phyloP scores from a whole-genome alignment of 371 early-diverging fungal species.

The Apophysomyces variabilis region DNA sequence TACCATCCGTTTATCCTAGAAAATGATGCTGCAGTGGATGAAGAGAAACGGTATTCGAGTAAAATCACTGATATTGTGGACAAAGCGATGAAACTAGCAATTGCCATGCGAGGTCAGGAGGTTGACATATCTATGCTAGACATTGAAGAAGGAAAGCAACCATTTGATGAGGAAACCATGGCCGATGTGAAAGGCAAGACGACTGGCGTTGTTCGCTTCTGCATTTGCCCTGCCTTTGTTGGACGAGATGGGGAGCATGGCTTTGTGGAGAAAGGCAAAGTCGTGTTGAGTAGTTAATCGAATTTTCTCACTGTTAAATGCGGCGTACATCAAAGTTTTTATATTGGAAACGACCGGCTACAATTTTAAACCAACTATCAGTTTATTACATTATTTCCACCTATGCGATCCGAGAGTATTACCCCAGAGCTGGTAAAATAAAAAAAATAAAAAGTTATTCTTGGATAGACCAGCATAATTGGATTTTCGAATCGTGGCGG shows the following conservation, averaged over 20 bases:
- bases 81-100: constrained; percentile 54
- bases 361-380: too few relatives aligned
- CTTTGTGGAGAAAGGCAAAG: constrained; percentile 54
- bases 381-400: too few relatives aligned
- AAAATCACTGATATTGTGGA: constrained; percentile 61
- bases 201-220: constrained; percentile 26
- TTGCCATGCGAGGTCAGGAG: constrained; percentile 64
- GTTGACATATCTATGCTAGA: constrained; percentile 55
- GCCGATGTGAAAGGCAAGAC: constrained; percentile 32
- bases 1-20: constrained; percentile 52
- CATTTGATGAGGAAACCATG: constrained; percentile 38
- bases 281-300: constrained; percentile 33
- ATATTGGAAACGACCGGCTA: background rate
- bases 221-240: constrained; percentile 38
- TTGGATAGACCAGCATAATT: too few relatives aligned
- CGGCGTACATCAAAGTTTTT: background rate
- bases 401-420: too few relatives aligned
- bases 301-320: constrained; percentile 7
- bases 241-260: constrained; percentile 34
- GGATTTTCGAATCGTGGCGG: too few relatives aligned
- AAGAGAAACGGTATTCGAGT: constrained; percentile 32
- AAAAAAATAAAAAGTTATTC: too few relatives aligned
- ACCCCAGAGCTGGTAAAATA: too few relatives aligned
- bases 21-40: constrained; percentile 31
- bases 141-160: constrained; percentile 48